phyloP scores from a whole-genome alignment of 164 flowering plant genomes.

The Tetracentron sinense region DNA sequence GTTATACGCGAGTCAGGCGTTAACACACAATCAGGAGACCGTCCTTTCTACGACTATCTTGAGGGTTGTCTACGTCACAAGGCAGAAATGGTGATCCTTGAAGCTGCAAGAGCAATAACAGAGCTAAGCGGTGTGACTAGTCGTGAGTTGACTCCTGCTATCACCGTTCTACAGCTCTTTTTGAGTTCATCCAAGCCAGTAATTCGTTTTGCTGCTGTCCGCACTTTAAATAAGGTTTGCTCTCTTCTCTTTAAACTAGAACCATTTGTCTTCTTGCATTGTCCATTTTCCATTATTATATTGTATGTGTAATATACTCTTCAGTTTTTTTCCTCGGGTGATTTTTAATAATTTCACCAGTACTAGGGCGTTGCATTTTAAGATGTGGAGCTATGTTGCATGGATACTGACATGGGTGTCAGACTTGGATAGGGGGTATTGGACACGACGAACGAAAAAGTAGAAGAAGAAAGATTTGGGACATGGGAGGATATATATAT shows the following conservation, averaged over 20 bases:
- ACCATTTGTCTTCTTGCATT: background rate
- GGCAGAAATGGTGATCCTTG: constrained; percentile 86
- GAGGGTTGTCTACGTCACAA: constrained; percentile 81
- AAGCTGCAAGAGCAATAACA: constrained; percentile 80
- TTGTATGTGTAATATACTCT: background rate
- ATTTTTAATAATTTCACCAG: background rate
- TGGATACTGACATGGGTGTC: too few relatives aligned
- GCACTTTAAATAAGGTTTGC: constrained; percentile 75
- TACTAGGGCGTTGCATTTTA: background rate
- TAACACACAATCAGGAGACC: constrained; percentile 62
- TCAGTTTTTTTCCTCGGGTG: background rate
- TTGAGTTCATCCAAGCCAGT: constrained; percentile 84
- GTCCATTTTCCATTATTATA: too few relatives aligned
- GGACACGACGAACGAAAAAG: too few relatives aligned
- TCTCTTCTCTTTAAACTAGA: background rate
- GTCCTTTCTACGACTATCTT: constrained; percentile 75
- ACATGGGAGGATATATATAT: too few relatives aligned
- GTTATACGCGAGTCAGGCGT: constrained; percentile 52
- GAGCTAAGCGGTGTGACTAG: constrained; percentile 71
- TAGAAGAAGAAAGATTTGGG: too few relatives aligned
- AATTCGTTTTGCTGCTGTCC: constrained; percentile 78
- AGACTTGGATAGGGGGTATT: too few relatives aligned
- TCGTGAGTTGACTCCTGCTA: constrained; percentile 76
- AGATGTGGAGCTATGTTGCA: too few relatives aligned
- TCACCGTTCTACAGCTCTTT: constrained; percentile 78